Evolutionary conservation across 495 filamentous ascomycete species (phyloP).

Genomic region (Penicillium daleae): DNA sequence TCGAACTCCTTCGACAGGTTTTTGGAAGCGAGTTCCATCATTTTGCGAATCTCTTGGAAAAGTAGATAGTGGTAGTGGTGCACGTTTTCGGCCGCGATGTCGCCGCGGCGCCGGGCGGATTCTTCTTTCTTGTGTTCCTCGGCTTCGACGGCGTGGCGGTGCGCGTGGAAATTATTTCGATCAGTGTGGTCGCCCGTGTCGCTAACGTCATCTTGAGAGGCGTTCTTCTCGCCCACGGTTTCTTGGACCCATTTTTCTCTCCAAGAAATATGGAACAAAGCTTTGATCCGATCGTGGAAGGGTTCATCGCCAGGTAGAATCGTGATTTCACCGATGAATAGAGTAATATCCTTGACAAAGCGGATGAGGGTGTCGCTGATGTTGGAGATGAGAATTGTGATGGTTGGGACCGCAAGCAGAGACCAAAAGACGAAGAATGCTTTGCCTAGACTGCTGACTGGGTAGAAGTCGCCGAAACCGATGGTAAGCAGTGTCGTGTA

Average conservation of each 20-base stretch:
- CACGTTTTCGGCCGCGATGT: conserved; percentile 45
- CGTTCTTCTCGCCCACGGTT: conserved; percentile 23
- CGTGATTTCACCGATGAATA: conserved; percentile 72
- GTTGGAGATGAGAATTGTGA: conserved; percentile 83
- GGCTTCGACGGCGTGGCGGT: conserved; percentile 24
- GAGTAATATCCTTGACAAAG: conserved; percentile 66
- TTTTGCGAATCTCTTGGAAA: conserved; percentile 66
- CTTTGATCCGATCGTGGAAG: conserved; percentile 25
- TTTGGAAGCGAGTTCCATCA: conserved; percentile 65
- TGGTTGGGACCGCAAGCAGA: conserved; percentile 76
- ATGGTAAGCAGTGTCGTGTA: conserved; percentile 82
- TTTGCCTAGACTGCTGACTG: conserved; percentile 70
- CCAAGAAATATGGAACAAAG: conserved; percentile 24
- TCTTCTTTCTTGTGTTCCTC: conserved; percentile 46
- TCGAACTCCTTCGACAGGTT: conserved; percentile 68
- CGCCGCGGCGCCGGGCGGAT: conserved; percentile 45
- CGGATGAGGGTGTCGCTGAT: conserved; percentile 71
- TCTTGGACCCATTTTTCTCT: conserved; percentile 31
- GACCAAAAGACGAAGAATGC: conserved; percentile 92
- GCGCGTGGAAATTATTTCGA: not conserved
- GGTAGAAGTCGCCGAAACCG: conserved; percentile 80
- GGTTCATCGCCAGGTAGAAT: conserved; percentile 69
- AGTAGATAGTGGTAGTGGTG: conserved; percentile 69
- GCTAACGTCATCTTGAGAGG: conserved; percentile 9
- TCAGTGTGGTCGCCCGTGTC: conserved; percentile 9